Conservation (phyloP, 2,329 filamentous ascomycete species). For the Colletotrichum musae region DNA sequence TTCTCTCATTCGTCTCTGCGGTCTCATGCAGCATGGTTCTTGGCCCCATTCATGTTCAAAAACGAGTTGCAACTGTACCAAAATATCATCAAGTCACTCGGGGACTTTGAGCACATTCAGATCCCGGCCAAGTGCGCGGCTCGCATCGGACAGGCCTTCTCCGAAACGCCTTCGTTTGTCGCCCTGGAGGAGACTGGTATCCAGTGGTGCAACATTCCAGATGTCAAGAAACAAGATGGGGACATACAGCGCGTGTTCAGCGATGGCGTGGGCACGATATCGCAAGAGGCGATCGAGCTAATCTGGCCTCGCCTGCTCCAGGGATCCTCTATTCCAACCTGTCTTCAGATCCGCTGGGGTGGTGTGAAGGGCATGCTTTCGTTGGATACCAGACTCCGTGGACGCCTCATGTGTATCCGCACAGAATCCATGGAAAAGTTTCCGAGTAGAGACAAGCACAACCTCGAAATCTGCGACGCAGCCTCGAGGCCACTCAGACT, state of each 20-base stretch:
- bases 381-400: conserved; percentile 73
- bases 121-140: conserved; percentile 71
- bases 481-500: conserved; percentile 77
- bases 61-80: conserved; percentile 53
- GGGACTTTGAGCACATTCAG: conserved; percentile 65
- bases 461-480: conserved; percentile 81
- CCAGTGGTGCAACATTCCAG: conserved; percentile 54
- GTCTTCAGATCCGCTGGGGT: conserved; percentile 81
- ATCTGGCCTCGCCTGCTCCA: conserved; percentile 71
- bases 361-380: conserved; percentile 86
- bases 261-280: conserved; percentile 85
- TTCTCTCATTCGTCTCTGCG: conserved; percentile 86
- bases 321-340: conserved; percentile 68
- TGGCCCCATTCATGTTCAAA: conserved; percentile 60
- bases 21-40: conserved; percentile 78
- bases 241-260: conserved; percentile 73
- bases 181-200: conserved; percentile 58
- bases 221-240: conserved; percentile 65
- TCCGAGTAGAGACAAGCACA: conserved; percentile 62
- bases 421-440: conserved; percentile 86
- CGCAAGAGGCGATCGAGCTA: conserved; percentile 68
- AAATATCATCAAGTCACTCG: conserved; percentile 63
- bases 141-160: conserved; percentile 78
- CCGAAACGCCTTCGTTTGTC: conserved; percentile 79
- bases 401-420: conserved; percentile 73